These are phyloP conservation scores for Larix kaempferi DNA, from an alignment of 75 land plant species.

Conservation along the genomic window DNA sequence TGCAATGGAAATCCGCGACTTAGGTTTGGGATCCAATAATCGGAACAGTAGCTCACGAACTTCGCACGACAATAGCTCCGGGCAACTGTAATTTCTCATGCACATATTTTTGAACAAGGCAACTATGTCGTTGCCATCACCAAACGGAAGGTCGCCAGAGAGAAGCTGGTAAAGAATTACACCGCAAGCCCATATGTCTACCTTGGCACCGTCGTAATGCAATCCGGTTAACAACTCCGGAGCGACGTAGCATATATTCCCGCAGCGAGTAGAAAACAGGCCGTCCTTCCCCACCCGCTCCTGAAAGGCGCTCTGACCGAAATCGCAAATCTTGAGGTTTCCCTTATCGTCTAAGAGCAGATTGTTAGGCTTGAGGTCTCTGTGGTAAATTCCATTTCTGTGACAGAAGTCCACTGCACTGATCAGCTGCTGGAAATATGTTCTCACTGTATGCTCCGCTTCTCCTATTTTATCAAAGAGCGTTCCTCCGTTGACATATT, in stretches of 20 bases:
- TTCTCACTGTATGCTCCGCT: background rate
- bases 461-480: no score
- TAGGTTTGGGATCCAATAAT: constrained; percentile 32
- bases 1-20: constrained; percentile 14
- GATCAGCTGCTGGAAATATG: background rate
- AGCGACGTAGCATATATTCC: background rate
- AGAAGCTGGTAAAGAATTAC: background rate
- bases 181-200: background rate
- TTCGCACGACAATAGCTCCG: background rate
- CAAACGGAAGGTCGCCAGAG: background rate
- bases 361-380: background rate
- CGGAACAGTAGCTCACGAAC: constrained; percentile 9
- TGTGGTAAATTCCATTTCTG: background rate
- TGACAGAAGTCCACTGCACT: background rate
- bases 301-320: background rate
- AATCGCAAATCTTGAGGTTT: background rate
- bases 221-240: background rate
- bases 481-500: no score
- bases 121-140: no score
- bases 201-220: background rate
- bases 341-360: background rate
- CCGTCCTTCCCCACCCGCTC: background rate
- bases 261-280: background rate
- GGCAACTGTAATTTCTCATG: no score
- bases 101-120: no score